phyloP scores from a whole-genome alignment of 345 rosid species.

The Eucalyptus marginata region DNA sequence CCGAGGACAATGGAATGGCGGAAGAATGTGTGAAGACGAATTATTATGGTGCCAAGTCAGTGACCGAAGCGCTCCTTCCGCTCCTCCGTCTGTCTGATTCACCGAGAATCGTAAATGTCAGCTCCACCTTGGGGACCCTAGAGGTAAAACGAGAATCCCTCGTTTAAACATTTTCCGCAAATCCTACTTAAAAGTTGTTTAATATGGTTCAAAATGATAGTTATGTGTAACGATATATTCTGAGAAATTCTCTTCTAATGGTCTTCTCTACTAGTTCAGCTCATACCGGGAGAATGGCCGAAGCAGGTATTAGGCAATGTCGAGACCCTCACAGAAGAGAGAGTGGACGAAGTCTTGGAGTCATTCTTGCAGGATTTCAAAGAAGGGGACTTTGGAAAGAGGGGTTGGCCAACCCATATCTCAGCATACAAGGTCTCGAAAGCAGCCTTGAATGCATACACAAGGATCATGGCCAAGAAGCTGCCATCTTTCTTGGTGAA shows the following conservation, averaged over 20 bases:
- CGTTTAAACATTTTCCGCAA: background rate
- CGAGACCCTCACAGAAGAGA: constrained; percentile 11
- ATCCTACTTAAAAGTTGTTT: background rate
- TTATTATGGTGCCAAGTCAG: constrained; percentile 25
- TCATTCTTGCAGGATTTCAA: constrained; percentile 4
- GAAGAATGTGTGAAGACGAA: constrained; percentile 30
- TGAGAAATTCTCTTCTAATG: background rate
- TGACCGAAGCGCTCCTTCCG: constrained; percentile 18
- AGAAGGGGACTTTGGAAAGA: background rate
- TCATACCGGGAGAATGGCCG: constrained; percentile 3
- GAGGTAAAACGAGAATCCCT: constrained; percentile 1
- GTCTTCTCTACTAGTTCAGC: background rate
- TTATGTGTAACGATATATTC: background rate
- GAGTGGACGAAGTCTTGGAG: constrained; percentile 6
- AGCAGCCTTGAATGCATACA: constrained; percentile 22
- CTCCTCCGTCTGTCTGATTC: constrained; percentile 23
- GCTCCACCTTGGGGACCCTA: background rate
- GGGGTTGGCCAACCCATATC: constrained; percentile 6
- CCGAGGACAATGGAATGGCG: constrained; percentile 2
- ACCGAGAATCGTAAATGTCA: constrained; percentile 23
- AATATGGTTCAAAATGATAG: background rate
- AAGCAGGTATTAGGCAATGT: constrained; percentile 2
- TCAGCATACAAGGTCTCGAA: constrained; percentile 15
- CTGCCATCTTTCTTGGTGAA: constrained; percentile 6
- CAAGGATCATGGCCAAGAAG: constrained; percentile 15